phyloP scores from a whole-genome alignment of 163 green algal species.

The Chloroidium sp. region DNA sequence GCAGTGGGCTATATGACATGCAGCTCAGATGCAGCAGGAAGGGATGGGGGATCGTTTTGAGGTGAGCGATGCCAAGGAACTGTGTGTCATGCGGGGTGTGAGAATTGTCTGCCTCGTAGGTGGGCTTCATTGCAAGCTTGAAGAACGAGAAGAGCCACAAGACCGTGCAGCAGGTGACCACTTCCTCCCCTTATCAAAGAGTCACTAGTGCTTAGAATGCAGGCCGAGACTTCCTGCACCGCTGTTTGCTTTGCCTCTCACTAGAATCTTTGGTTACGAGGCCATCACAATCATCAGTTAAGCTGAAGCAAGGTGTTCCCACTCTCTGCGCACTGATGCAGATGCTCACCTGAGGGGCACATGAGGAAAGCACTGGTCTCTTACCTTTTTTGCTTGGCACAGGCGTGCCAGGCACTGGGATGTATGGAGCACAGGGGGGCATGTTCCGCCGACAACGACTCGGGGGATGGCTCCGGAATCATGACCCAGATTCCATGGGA shows the following conservation, averaged over 20 bases:
- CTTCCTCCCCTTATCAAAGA: no score
- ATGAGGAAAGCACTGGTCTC: background rate
- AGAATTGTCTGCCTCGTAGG: slow-evolving; percentile 30
- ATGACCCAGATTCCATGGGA: slow-evolving; percentile 97
- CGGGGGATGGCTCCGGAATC: slow-evolving; percentile 91
- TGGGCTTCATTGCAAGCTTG: slow-evolving; percentile 94
- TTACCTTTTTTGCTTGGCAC: slow-evolving; percentile 6
- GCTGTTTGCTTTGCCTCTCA: no score
- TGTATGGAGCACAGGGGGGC: slow-evolving; percentile 99
- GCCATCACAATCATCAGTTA: no score
- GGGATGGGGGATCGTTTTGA: no score
- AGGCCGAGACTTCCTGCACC: no score
- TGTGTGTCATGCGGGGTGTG: no score
- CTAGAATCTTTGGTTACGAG: no score
- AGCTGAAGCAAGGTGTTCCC: background rate
- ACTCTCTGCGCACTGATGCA: background rate
- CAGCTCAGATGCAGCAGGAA: no score
- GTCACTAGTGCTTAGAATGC: no score
- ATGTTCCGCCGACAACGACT: slow-evolving; percentile 93
- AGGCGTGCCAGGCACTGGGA: slow-evolving; percentile 84
- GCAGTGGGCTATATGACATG: no score
- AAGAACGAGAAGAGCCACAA: slow-evolving; percentile 82
- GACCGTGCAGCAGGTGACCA: slow-evolving; percentile 74
- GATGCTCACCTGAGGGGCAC: background rate
- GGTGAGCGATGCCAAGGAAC: no score